Evolutionary conservation across 2,329 filamentous ascomycete genomes (phyloP).

Genomic region (Pyrenochaeta sp.): DNA sequence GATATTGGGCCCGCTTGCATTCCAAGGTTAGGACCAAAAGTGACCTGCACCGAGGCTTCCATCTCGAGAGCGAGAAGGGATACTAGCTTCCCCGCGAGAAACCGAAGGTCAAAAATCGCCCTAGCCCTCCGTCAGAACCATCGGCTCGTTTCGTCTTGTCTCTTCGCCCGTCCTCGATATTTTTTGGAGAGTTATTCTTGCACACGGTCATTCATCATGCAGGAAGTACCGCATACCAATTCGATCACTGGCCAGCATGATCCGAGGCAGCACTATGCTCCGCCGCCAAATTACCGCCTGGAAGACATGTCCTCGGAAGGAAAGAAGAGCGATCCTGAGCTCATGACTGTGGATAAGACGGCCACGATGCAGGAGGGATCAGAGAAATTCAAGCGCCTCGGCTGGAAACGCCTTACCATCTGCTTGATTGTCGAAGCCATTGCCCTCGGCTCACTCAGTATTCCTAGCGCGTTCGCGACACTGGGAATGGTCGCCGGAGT

Average conservation of each 20-base stretch:
- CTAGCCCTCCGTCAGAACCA: conserved; percentile 17
- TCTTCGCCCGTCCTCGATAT: conserved; percentile 3
- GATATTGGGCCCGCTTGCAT: conserved; percentile 7
- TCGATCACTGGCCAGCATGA: conserved; percentile 10
- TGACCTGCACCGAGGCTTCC: conserved; percentile 35
- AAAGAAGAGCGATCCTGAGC: conserved; percentile 47
- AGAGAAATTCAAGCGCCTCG: conserved; percentile 52
- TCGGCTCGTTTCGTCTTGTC: conserved; percentile 3
- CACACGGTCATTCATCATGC: conserved; percentile 23
- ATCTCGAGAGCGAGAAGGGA: conserved; percentile 12
- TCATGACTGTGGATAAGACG: conserved; percentile 40
- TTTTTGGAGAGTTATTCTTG: background rate
- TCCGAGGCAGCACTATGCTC: conserved; percentile 10
- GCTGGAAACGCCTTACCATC: conserved; percentile 62
- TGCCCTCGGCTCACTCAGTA: conserved; percentile 57
- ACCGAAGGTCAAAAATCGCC: conserved; percentile 21
- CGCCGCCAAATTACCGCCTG: conserved; percentile 30
- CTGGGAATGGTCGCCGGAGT: conserved; percentile 58
- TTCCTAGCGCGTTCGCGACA: conserved; percentile 56
- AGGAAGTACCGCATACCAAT: conserved; percentile 24
- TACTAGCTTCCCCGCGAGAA: conserved; percentile 18
- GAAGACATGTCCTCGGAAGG: conserved; percentile 36
- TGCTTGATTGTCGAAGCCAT: conserved; percentile 62
- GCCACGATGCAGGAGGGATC: conserved; percentile 47
- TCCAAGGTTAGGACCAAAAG: conserved; percentile 10